Base-by-base conservation (phyloP, 805 yeast genomes). In the Saccharomycopsis oosterbeekiorum region DNA sequence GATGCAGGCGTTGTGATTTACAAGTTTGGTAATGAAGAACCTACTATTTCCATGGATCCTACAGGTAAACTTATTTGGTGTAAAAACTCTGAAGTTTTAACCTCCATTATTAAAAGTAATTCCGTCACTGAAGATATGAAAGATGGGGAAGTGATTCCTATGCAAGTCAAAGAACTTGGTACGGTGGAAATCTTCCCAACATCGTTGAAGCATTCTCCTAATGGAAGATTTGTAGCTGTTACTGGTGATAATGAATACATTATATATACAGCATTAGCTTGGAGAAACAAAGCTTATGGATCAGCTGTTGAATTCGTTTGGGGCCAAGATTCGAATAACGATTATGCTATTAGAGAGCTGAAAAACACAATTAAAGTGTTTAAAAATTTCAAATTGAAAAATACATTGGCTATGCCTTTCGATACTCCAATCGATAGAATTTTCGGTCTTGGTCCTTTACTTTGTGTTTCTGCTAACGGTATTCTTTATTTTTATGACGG, bases 191-290 rank as follows among this genome's bases (percentile, higher is more conserved):
- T 93, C 55, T 94, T 85, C 79, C 98, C 99, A 59, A 87, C 88
- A 64, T 81, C 88, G 63, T 80, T 94, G 69, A 76, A 80, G 57
- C 99, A 94, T 74, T 93, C 98, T 55, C 97, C 98, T 65, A 94
- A 94, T 71, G 99, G 99, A 65, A 84, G 97, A 74, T 94, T 88
- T 72, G 97, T 92, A 47, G 88, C 98, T 34, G 97, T 94, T 57
- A 87, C 93, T 55, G 99, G 99, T 70, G 99, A 94, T 75, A 97
- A 97, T 63, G 99, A 94, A 75, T 93, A 90, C 73, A 89, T 93
- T 68, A 86, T 94, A 60, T 94, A 93, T 75, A 92, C 98, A 1
- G 93, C 99, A 1, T 81, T 94, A 69, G 98, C 98, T 1, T 94
- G 99, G 99, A 84, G 99, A 77, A 91, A 93, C 70, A 94, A 91